These are phyloP conservation scores for Lipomyces chichibuensis DNA, from an alignment of 805 yeast species.

Conservation along the genomic window DNA sequence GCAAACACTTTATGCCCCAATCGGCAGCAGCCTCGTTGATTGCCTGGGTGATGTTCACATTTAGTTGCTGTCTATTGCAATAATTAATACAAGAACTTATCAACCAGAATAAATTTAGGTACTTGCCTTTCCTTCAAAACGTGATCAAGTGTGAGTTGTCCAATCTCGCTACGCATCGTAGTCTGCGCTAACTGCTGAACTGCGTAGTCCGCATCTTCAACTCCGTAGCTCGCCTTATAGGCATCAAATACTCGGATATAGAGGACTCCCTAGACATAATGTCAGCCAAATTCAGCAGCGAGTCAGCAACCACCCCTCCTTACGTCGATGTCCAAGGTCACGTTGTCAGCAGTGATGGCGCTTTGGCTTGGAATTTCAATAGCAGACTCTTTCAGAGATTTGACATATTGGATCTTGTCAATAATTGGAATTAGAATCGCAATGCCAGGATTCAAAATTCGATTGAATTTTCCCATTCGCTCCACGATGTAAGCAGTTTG, in stretches of 20 bases:
- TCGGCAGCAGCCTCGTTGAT: constrained; percentile 81
- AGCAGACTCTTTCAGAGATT: constrained; percentile 81
- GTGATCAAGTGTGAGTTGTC: constrained; percentile 76
- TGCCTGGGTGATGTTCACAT: constrained; percentile 71
- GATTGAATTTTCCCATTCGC: constrained; percentile 82
- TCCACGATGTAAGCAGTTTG: constrained; percentile 91
- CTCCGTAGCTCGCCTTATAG: constrained; percentile 84
- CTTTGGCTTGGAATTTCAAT: constrained; percentile 81
- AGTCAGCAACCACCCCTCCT: background rate
- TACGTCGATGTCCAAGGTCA: constrained; percentile 73
- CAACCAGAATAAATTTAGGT: background rate
- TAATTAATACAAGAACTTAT: background rate
- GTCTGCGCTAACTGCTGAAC: constrained; percentile 85
- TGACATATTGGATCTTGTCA: constrained; percentile 79
- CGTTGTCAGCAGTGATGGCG: constrained; percentile 86
- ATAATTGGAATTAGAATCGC: constrained; percentile 72
- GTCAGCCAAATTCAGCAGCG: background rate
- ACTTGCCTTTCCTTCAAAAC: constrained; percentile 67
- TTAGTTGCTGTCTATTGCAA: constrained; percentile 54
- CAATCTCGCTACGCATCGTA: constrained; percentile 87
- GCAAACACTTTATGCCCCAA: constrained; percentile 83
- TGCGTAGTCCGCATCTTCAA: constrained; percentile 85
- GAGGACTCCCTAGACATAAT: constrained; percentile 58
- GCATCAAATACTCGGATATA: constrained; percentile 79
- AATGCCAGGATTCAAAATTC: constrained; percentile 73